Evolutionary conservation across 2,329 filamentous ascomycete species (phyloP).

Genomic region (Penicillium janthinellum): DNA sequence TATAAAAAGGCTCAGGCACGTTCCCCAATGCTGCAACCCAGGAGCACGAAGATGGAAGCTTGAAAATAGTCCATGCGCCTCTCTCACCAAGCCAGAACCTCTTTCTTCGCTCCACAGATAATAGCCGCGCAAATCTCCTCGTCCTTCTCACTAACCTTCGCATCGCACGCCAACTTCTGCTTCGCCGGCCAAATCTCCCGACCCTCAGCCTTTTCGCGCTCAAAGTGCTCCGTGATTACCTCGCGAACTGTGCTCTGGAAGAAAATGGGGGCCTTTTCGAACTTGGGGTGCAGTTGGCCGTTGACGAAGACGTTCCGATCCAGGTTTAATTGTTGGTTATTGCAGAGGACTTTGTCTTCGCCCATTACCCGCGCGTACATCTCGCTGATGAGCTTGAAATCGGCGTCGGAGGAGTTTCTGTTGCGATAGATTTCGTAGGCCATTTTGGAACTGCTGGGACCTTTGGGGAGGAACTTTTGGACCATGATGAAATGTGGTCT

Average conservation of each 20-base stretch:
- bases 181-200: conserved; percentile 57
- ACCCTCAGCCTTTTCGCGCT: conserved; percentile 49
- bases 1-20: neutral
- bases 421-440: conserved; percentile 66
- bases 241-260: conserved; percentile 58
- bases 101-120: conserved; percentile 27
- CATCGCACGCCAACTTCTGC: conserved; percentile 27
- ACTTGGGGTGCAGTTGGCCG: conserved; percentile 63
- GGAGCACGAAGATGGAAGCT: neutral
- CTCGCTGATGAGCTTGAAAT: conserved; percentile 59
- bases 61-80: neutral
- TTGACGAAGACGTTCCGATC: conserved; percentile 64
- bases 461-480: conserved; percentile 61
- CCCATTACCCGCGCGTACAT: conserved; percentile 66
- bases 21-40: neutral
- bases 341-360: conserved; percentile 66
- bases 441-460: conserved; percentile 57
- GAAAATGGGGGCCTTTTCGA: conserved; percentile 62
- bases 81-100: conserved; percentile 28
- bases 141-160: conserved; percentile 27
- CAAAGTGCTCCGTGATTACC: conserved; percentile 51
- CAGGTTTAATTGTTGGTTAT: conserved; percentile 62
- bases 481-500: conserved; percentile 67
- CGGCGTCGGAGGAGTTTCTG: conserved; percentile 60
- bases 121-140: conserved; percentile 28